Conservation (phyloP, 345 rosid species). For the Citrus maxima region DNA sequence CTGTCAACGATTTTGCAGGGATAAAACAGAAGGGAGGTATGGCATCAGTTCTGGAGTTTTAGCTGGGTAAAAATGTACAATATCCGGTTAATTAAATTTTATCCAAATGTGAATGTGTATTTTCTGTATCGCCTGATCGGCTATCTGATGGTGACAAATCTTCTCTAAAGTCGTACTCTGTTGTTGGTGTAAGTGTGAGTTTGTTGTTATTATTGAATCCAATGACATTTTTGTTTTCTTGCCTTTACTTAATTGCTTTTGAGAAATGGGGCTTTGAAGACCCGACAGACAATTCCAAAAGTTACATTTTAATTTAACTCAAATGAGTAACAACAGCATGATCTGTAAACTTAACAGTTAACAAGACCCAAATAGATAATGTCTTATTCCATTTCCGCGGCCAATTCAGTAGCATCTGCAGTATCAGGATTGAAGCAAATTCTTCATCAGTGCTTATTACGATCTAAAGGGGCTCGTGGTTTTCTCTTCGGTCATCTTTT, state of each 20-base stretch:
- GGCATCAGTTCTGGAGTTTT: background rate
- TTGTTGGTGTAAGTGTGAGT: background rate
- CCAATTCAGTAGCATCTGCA: background rate
- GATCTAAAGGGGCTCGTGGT: background rate
- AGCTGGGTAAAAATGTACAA: background rate
- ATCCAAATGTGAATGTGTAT: background rate
- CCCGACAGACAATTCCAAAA: too few relatives aligned
- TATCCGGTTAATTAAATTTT: background rate
- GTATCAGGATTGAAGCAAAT: background rate
- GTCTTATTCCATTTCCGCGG: background rate
- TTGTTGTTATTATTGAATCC: background rate
- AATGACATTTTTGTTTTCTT: background rate
- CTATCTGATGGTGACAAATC: background rate
- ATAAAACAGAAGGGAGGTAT: slow-evolving; percentile 14
- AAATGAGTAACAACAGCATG: too few relatives aligned
- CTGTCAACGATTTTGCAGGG: slow-evolving; percentile 69
- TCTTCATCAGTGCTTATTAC: background rate
- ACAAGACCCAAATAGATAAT: background rate
- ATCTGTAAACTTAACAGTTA: too few relatives aligned
- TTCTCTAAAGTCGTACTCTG: background rate
- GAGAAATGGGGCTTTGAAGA: background rate
- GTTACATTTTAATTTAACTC: too few relatives aligned
- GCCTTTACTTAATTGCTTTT: background rate
- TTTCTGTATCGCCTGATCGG: background rate
- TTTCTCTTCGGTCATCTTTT: background rate